Conservation (phyloP, 2,329 filamentous ascomycete genomes). For the Phaeosphaeria sp. region DNA sequence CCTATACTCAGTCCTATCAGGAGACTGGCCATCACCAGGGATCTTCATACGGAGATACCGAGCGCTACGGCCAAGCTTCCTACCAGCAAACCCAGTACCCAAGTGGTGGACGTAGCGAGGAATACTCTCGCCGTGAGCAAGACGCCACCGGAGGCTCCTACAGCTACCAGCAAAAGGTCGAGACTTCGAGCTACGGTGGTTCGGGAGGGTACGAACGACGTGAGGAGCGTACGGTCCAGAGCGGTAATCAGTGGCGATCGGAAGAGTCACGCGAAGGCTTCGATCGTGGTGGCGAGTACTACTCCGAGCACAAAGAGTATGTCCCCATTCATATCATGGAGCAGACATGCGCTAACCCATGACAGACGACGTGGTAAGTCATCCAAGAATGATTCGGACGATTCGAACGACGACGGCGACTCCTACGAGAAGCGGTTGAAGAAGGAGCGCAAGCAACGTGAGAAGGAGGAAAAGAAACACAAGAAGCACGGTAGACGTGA, state of each 20-base stretch:
- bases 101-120: constrained; percentile 63
- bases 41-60: constrained; percentile 42
- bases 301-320: constrained; percentile 51
- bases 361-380: constrained; percentile 44
- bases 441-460: constrained; percentile 29
- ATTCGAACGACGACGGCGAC: constrained; percentile 36
- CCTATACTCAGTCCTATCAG: constrained; percentile 65
- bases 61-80: constrained; percentile 67
- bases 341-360: constrained; percentile 13
- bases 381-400: constrained; percentile 51
- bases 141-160: constrained; percentile 55
- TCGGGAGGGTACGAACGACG: constrained; percentile 66
- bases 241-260: constrained; percentile 48
- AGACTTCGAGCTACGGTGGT: constrained; percentile 56
- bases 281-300: constrained; percentile 47
- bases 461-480: constrained; percentile 29
- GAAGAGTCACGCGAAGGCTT: constrained; percentile 47
- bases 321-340: constrained; percentile 11
- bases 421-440: constrained; percentile 28
- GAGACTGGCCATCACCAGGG: constrained; percentile 64
- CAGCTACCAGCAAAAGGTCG: constrained; percentile 65
- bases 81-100: constrained; percentile 65
- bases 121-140: constrained; percentile 68
- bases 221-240: constrained; percentile 61
- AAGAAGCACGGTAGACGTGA: constrained; percentile 18